Conservation (phyloP, 2,329 filamentous ascomycete species). For the Pezicula carpinea region DNA sequence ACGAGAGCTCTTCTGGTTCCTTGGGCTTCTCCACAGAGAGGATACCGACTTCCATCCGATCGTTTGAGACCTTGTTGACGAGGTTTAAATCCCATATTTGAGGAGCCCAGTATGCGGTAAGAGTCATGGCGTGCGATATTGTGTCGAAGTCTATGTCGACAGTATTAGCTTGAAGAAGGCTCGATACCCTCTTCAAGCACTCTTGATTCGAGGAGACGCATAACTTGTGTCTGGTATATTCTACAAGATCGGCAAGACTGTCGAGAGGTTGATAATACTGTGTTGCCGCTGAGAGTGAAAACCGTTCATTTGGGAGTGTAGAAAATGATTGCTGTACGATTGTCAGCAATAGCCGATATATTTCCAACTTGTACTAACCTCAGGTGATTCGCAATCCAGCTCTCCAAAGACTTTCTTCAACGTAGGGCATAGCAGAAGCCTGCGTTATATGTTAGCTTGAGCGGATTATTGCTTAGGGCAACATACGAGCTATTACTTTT, state of each 20-base stretch:
- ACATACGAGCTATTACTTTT: slow-evolving; percentile 16
- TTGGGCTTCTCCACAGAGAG: slow-evolving; percentile 61
- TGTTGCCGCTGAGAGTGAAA: slow-evolving; percentile 56
- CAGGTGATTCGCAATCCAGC: slow-evolving; percentile 48
- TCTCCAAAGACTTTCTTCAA: slow-evolving; percentile 53
- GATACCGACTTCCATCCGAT: slow-evolving; percentile 76
- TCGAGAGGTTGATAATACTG: slow-evolving; percentile 69
- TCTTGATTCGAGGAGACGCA: slow-evolving; percentile 42
- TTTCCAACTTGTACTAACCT: slow-evolving; percentile 12
- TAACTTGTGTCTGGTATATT: slow-evolving; percentile 45
- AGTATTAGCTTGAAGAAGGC: slow-evolving; percentile 50
- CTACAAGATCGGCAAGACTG: slow-evolving; percentile 48
- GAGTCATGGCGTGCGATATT: slow-evolving; percentile 57
- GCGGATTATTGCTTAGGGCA: not conserved
- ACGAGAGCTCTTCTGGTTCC: slow-evolving; percentile 68
- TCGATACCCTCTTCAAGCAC: slow-evolving; percentile 46
- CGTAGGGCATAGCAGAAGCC: slow-evolving; percentile 50
- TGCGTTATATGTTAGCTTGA: slow-evolving; percentile 20
- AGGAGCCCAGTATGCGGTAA: slow-evolving; percentile 61
- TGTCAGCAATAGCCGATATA: slow-evolving; percentile 7
- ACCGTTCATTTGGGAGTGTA: slow-evolving; percentile 52
- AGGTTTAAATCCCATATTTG: slow-evolving; percentile 17
- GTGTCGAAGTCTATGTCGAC: slow-evolving; percentile 77
- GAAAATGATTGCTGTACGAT: slow-evolving; percentile 54
- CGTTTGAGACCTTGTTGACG: slow-evolving; percentile 28